Base-by-base conservation (phyloP, 1,284 basidiomycete species). In the Coniophora puteana region DNA sequence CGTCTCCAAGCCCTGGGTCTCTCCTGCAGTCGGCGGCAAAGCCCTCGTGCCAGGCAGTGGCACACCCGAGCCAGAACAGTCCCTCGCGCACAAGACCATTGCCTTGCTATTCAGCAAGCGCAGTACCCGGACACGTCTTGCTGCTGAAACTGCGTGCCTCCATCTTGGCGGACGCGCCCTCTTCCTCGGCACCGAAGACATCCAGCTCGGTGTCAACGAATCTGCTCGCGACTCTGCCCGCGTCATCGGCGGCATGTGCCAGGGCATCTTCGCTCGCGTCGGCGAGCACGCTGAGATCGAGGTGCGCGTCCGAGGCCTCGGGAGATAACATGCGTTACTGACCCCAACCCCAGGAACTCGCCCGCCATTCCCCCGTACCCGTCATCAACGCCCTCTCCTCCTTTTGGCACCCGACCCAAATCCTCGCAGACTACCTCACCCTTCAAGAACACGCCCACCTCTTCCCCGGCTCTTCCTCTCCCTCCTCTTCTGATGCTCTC, bases 191-290 rank as follows among this genome's bases (percentile, higher is more conserved):
- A 71, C 70, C 30, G 82, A 87, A 2, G 95, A 99, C 61, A 96
- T 98, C 45, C 95, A 99, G 58, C 72, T 99, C 23, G 95, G 95
- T 40, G 94, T 98, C 24, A 99, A 98, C 63, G 95, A 99, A 74
- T 83, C 71, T 30, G 62, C 84, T 14, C 73, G 87, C 36, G 96
- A 99, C 67, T 84, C 89, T 0, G 87, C 91, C 11, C 76, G 87
- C 14, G 90, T 99, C 12, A 78, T 96, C 47, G 85, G 90, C 14
- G 89, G 90, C 13, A 97, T 99, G 94, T 89, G 86, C 42, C 87
- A 98, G 63, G 96, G 95, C 14, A 92, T 99, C 51, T 97, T 99
- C 69, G 96, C 95, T 16, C 84, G 96, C 35, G 95, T 99, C 1
- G 91, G 89, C 5, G 86, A 78, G 10, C 95, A 99, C 63, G 74